Base-by-base conservation (phyloP, 2,329 filamentous ascomycete species). In the Botrytis deweyae region DNA sequence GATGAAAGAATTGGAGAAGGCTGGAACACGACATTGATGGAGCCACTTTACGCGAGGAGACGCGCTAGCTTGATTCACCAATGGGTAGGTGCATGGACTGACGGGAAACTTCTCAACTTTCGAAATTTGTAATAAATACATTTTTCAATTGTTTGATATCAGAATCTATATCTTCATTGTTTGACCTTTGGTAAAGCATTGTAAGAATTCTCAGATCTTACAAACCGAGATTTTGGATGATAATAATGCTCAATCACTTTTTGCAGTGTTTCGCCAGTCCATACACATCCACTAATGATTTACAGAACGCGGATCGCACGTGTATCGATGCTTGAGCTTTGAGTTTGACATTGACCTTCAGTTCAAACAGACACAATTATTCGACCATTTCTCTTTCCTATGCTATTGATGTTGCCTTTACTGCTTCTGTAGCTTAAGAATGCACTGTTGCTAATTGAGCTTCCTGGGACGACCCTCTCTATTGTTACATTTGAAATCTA, bases 31-130 rank as follows among this genome's bases (percentile, higher is more conserved):
- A 67, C 25, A 55, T 52, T 29, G 40, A 42, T 42, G 36, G 29
- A 58, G 40, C 66, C 49, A 69, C 66, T 69, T 69, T 69, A 69
- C 66, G 66, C 66, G 66, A 68, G 49, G n/a, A 42, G 49, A 38
- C 49, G 10, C 66, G 66, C 66, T 69, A 69, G n/a, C 66, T 69
- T 69, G 18, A 69, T 55, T 55, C 49, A 16, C 49, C 49, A 55
- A 55, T 55, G 25, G 49, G 25, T 52, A 6, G 25, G 49, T 55
- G 49, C 49, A 55, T 55, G 25, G 49, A 55, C 25, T 14, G 49
- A 55, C 25, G 49, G 49, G 25, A n/a, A 14, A 55, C 12, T 55
- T 55, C 2, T 55, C 49, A 55, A 55, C 25, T 55, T 52, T 55
- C 25, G n/a, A n/a, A n/a, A 55, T n/a, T 14, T 55, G 10, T 55